Conservation (phyloP, 345 rosid species). For the Eucalyptus leucophloia region DNA sequence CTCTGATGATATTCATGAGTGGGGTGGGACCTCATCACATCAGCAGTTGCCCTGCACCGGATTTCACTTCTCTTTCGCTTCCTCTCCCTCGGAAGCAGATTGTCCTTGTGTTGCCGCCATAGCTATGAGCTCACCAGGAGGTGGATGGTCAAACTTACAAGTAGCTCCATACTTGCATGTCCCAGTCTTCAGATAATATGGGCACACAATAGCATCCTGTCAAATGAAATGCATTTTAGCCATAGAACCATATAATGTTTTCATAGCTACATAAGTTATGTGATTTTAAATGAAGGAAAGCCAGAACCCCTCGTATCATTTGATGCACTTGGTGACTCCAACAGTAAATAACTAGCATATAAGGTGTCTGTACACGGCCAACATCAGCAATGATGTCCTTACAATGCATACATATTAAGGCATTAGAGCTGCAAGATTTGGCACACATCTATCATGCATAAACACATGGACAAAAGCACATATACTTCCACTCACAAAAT, state of each 20-base stretch:
- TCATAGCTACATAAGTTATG: not conserved
- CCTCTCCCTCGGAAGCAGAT: not conserved
- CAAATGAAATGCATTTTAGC: not conserved
- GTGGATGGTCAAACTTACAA: slow-evolving; percentile 94
- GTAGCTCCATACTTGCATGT: slow-evolving; percentile 74
- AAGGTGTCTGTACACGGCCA: not conserved
- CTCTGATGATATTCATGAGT: not conserved
- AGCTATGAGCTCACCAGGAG: slow-evolving; percentile 84
- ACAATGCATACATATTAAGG: not conserved
- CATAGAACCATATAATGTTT: not conserved
- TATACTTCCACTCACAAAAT: not conserved
- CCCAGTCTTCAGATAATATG: slow-evolving; percentile 94
- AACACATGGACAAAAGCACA: not conserved
- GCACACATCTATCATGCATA: not conserved
- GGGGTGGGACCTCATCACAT: not conserved
- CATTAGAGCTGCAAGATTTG: not conserved
- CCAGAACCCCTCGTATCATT: not conserved
- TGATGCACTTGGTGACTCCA: not conserved
- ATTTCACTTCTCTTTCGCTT: not conserved
- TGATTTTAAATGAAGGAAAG: not conserved
- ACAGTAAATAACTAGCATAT: not conserved
- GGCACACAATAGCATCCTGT: slow-evolving; percentile 70
- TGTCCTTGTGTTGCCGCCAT: slow-evolving; percentile 3
- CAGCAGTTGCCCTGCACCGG: not conserved
- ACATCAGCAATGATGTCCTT: not conserved